Evolutionary conservation across 192 early-diverging fungal species (phyloP), one percentile per base, ranked within the genome.

Genomic region (Rhizophagus sp.): DNA sequence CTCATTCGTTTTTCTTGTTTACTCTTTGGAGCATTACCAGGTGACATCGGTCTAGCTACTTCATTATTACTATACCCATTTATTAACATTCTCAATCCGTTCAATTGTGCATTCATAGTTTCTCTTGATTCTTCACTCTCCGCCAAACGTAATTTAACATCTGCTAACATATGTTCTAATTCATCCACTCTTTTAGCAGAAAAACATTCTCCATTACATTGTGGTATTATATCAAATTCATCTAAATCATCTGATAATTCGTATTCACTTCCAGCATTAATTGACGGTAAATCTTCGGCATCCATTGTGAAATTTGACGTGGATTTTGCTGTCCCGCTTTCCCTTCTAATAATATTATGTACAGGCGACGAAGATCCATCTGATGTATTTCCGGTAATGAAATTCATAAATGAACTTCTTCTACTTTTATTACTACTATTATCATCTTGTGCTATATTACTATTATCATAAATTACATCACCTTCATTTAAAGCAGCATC

Each of bases 101-200:
- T 44, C 11, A 75, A 62, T 62, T 75, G 73, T 33, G 47, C 8
- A 15, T 9, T 22, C 15, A 75, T 9, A 36, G 17, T 10, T 39
- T 75, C 73, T 61, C 27, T 50, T 3, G 65, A 5, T n/a, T 62
- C 50, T 81, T 79, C 81, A 33, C 62, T 41, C 47, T 81, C 77
- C 1, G 64, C 81, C 36, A 81, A 36, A 17, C 70, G 66, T n/a
- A 79, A 22, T 52, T 81, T 80, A 25, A 75, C 57, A 12, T 65
- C 80, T 36, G 67, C 15, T 17, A 81, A 41, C 17, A 50, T 30
- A 9, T 75, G 63, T 36, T 83, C 82, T 47, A 80, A 52, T 10
- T 76, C 73, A 7, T 70, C 25, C 19, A 81, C 39, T n/a, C 80
- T 73, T 50, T 44, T 66, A 47, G 49, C 52, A 34, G 73, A 24